Evolutionary conservation across 179 eudicot species (phyloP), one percentile per base, ranked within the genome.

Genomic region (Camellia oleifera): DNA sequence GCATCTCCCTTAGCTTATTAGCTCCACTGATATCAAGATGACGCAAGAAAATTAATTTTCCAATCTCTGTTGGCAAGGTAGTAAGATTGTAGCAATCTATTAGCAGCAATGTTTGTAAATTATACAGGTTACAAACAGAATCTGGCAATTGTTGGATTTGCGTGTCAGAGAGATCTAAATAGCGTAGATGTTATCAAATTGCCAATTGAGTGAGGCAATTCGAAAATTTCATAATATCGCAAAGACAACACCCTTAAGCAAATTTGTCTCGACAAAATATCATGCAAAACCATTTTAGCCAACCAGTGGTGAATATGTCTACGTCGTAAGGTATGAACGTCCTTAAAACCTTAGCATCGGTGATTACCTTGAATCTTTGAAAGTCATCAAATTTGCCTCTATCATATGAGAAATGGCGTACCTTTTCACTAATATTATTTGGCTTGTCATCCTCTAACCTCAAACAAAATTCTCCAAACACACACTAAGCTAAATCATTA

Each of bases 401-500:
- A 5, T 3, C 14, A 72, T 72, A 72, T 2, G 76, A 72, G 2
- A 52, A 72, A 13, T 72, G 62, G 44, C 62, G 45, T 4, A 72
- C 17, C 9, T 72, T 72, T 7, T 48, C 12, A 72, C 15, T 0
- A 5, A 72, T 53, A 20, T 23, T 6, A 18, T 48, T 3, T 8
- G 5, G 61, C 17, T 72, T 9, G 17, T 46, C 20, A 53, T 26
- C 62, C 2, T 52, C 76, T 8, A 72, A 23, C 61, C 26, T 52
- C 1, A 72, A 52, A 18, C 32, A 52, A 72, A 48, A 72, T 10
- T 52, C 42, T 72, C 61, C 44, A 52, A 44, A 50, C 4, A 72
- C 23, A 52, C 5, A 10, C 17, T 40, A 10, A 50, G 86, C 86
- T 42, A 86, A 69, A 11, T 81, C 88, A 84, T 71, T 69, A 8